Base-by-base conservation (phyloP, 2,329 filamentous ascomycete species). In the Chalaropsis ovoidea region DNA sequence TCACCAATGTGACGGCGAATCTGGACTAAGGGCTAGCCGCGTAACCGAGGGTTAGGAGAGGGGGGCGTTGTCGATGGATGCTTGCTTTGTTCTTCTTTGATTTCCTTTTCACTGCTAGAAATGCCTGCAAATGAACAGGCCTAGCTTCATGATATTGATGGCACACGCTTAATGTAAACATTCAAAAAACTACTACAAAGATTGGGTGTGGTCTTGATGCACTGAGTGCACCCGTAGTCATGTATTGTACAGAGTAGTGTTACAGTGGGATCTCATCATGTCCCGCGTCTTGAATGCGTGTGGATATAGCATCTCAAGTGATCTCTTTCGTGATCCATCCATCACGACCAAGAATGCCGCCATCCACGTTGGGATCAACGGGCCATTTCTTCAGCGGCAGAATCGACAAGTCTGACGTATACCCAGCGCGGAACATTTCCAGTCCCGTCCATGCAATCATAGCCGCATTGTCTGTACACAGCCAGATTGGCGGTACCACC, bases 391-490 rank as follows among this genome's bases (percentile, higher is more conserved):
- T 79, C 58, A 88, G 72, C 1, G 86, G 81, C 60, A 80, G 73
- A 66, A 86, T 81, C 27, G 77, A 79, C 65, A 92, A 71, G 22
- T 82, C 80, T 8, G 84, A 86, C 67, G 78, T 76, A 79, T 84
- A 92, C 0, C 93, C 92, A 0, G 82, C 84, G 74, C 88, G 82
- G 72, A 83, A 96, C 92, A 99, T 96, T 76, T 97, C 92, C 69
- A 92, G 81, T 0, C 88, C 94, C 0, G 92, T 81, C 93, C 94
- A 97, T 1, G 88, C 93, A 73, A 97, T 92, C 94, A 99, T 99
- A 61, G 91, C 90, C 13, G 94, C 94, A 75, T 99, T 97, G 72
- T 99, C 94, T 0, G 90, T 96, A 73, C 94, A 97, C 64, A 93
- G 79, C 52, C 80, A 78, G 10, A 83, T 75, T 2, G 91, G 91